A percentile compares a stretch with the other conserved stretches of the same genome.
phyloP scores from a whole-genome alignment of 345 rosid species.

The Lepidium africanum region DNA sequence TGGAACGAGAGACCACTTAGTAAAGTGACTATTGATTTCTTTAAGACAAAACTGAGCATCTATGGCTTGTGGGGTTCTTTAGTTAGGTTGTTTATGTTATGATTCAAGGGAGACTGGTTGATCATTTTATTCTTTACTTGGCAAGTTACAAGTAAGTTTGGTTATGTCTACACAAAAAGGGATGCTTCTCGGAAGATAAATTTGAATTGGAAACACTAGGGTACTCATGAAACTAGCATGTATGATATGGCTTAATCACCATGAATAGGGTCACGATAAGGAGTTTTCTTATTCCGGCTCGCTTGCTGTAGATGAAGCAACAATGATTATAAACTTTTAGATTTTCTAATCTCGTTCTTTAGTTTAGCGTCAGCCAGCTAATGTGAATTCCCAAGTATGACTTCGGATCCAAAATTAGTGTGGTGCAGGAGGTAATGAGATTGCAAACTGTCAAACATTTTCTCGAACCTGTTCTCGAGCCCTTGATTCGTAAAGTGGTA shows the following conservation, averaged over 20 bases:
- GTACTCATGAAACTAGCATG: not conserved
- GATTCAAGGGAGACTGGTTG: not conserved
- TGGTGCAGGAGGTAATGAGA: constrained; percentile 87
- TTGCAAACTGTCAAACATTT: constrained; percentile 56
- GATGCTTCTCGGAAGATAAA: not conserved
- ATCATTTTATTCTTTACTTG: not conserved
- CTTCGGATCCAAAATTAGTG: constrained; percentile 44
- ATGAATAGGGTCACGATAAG: not conserved
- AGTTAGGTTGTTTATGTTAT: not conserved
- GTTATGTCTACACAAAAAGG: not conserved
- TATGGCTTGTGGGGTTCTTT: not conserved
- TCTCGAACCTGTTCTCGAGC: constrained; percentile 88
- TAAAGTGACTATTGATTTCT: not conserved
- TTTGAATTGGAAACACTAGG: not conserved
- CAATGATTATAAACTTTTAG: not conserved
- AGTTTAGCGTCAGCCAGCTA: not conserved
- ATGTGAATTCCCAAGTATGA: constrained; percentile 6
- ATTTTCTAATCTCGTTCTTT: not conserved
- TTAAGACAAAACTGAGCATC: not conserved
- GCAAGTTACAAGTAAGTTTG: not conserved
- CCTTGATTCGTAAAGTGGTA: constrained; percentile 95
- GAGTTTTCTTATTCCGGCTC: not conserved
- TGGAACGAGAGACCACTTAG: not conserved
- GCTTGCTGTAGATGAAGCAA: not conserved
- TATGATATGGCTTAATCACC: not conserved